These are phyloP conservation scores for Podospora bellae-mahoneyi DNA, from an alignment of 495 filamentous ascomycete genomes.

Conservation along the genomic window DNA sequence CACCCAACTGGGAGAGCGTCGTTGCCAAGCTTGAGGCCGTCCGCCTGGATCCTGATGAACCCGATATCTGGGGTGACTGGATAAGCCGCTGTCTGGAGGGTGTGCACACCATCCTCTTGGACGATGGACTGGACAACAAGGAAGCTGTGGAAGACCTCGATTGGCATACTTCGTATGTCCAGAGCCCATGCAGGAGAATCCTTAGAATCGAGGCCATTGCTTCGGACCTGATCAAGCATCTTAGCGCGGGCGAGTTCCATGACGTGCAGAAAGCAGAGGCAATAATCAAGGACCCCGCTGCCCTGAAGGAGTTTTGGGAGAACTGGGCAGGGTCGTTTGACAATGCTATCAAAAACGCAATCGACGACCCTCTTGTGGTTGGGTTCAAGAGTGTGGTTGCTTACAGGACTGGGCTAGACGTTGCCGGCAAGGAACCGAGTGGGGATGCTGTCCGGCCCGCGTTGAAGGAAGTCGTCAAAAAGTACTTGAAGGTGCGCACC, in stretches of 20 bases:
- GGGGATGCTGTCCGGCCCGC: constrained; percentile 23
- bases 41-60: constrained; percentile 37
- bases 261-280: constrained; percentile 4
- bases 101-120: constrained; percentile 73
- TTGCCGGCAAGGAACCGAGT: constrained; percentile 35
- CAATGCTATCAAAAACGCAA: constrained; percentile 46
- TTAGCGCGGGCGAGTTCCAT: constrained; percentile 18
- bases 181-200: constrained; percentile 65
- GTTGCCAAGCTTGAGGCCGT: constrained; percentile 56
- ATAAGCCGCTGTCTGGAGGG: constrained; percentile 64
- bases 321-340: constrained; percentile 33
- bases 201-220: constrained; percentile 81
- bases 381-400: constrained; percentile 86
- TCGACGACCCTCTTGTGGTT: constrained; percentile 65
- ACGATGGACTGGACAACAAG: constrained; percentile 65
- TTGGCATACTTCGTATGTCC: constrained; percentile 70
- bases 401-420: constrained; percentile 72
- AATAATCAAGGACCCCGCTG: constrained; percentile 17
- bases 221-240: constrained; percentile 54
- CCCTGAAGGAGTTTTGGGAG: constrained; percentile 32
- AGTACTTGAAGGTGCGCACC: constrained; percentile 25
- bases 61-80: constrained; percentile 53
- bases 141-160: constrained; percentile 56
- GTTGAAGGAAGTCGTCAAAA: constrained; percentile 32
- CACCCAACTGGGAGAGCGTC: constrained; percentile 59